These are phyloP conservation scores for Sphaerosporella brunnea DNA, from an alignment of 495 filamentous ascomycete species.

Conservation along the genomic window DNA sequence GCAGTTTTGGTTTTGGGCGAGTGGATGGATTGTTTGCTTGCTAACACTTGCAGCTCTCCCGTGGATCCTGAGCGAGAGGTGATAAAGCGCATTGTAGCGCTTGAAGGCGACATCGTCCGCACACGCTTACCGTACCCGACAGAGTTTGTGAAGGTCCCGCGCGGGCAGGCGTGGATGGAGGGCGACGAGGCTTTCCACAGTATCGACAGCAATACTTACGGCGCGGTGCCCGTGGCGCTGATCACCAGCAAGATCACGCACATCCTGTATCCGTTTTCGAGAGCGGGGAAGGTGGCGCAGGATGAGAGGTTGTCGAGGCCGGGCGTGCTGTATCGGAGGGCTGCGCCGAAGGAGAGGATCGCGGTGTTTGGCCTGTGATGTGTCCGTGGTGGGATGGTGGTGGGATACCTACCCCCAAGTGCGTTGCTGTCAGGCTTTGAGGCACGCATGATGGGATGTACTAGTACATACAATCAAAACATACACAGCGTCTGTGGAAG, in stretches of 20 bases:
- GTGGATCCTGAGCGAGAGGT: conserved; percentile 32
- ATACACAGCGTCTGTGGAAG: too few species aligned
- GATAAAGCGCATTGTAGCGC: conserved; percentile 41
- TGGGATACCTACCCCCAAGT: too few species aligned
- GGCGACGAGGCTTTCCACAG: conserved; percentile 38
- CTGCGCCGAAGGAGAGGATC: background rate
- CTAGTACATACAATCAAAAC: too few species aligned
- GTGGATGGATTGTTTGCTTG: too few species aligned
- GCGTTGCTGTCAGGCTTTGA: too few species aligned
- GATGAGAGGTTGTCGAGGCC: conserved; percentile 31
- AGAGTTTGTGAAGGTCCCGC: conserved; percentile 30
- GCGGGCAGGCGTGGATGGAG: conserved; percentile 45
- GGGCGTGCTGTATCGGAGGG: conserved; percentile 4
- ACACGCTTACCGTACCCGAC: conserved; percentile 32
- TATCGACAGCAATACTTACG: conserved; percentile 43
- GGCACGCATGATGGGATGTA: too few species aligned
- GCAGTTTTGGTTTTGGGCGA: too few species aligned
- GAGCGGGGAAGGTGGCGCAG: conserved; percentile 26
- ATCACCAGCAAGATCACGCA: conserved; percentile 35
- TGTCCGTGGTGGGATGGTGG: too few species aligned
- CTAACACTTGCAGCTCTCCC: conserved; percentile 31
- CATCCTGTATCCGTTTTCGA: conserved; percentile 32
- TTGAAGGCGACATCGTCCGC: conserved; percentile 40
- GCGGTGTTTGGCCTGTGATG: background rate
- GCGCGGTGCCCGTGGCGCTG: conserved; percentile 36